Evolutionary conservation across 805 yeast species (phyloP), one percentile per base, ranked within the genome.

Genomic region (Starmerella bombi): DNA sequence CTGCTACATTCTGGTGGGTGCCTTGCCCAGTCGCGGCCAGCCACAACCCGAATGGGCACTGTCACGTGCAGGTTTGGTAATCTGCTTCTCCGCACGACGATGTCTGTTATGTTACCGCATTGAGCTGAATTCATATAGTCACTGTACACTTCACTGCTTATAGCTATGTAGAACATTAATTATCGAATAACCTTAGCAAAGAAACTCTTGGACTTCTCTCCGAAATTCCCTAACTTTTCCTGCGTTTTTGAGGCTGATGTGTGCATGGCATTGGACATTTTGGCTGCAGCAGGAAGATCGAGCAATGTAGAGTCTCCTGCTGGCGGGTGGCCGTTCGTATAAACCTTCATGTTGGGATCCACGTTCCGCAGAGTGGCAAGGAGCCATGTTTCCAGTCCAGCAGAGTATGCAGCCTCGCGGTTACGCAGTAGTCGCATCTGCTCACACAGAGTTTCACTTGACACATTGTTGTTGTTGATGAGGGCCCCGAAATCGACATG

Each of bases 381-480:
- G 35, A 52, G 54, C 64, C 64, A 60, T 14, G 55, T 51, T 25
- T 49, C 50, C 19, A 60, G 50, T 9, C 63, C 62, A 1, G 64
- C 49, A 1, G 52, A 44, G 43, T 57, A 60, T 36, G 55, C 61
- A 12, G 49, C 48, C 43, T 60, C 63, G 6, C 55, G 48, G n/a
- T 40, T 37, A 8, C 60, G 48, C 14, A 60, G 52, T 9, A 41
- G 46, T 17, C 55, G 44, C 33, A 60, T 54, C 25, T 54, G 54
- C 32, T 42, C 44, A 15, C 47, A 42, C 2, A 62, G 52, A 25
- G 57, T 56, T 19, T 47, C 55, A 10, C 57, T 41, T 2, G 52
- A 36, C 8, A 52, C 50, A 12, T 50, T 49, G 3, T 40, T 18
- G 23, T 37, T 33, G 21, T 54, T 43, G 16, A 60, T 40, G 15